Evolutionary conservation across 441 rosid genomes (phyloP).

Genomic region (Raphanus hybrid): DNA sequence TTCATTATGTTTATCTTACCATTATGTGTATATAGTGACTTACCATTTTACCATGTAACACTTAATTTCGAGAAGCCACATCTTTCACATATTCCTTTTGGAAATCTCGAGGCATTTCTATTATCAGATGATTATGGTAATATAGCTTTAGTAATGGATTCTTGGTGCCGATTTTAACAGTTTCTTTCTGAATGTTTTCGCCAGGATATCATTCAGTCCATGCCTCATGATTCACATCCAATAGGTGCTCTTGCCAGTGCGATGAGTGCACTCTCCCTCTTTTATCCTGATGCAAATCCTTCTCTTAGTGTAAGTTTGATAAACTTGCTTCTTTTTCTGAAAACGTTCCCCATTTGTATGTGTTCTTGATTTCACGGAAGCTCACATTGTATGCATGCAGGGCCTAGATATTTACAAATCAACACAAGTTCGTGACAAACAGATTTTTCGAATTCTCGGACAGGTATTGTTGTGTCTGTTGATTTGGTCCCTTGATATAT

Average conservation of each 20-base stretch:
- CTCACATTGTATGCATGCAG: slow-evolving; percentile 13
- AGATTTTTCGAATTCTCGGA: slow-evolving; percentile 89
- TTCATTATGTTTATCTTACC: too few relatives aligned
- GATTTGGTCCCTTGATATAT: not conserved
- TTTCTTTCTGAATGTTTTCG: slow-evolving; percentile 25
- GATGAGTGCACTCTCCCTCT: slow-evolving; percentile 84
- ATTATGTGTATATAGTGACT: too few relatives aligned
- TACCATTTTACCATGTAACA: too few relatives aligned
- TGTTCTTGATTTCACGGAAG: slow-evolving; percentile 10
- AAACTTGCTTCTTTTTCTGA: too few relatives aligned
- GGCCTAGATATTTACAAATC: slow-evolving; percentile 77
- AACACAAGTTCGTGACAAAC: slow-evolving; percentile 91
- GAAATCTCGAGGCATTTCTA: too few relatives aligned
- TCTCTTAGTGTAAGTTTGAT: slow-evolving; percentile 66
- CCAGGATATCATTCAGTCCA: slow-evolving; percentile 82
- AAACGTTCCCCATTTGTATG: too few relatives aligned
- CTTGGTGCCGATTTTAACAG: not conserved
- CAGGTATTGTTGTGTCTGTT: slow-evolving; percentile 54
- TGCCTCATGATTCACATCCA: slow-evolving; percentile 95
- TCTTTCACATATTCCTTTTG: too few relatives aligned
- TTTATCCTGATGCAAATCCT: slow-evolving; percentile 94
- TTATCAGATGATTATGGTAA: too few relatives aligned
- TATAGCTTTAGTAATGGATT: not conserved
- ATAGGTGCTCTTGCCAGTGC: slow-evolving; percentile 82
- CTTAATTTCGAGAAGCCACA: too few relatives aligned